phyloP scores from a whole-genome alignment of 768 basidiomycete genomes.

The Austroboletus eburneus region DNA sequence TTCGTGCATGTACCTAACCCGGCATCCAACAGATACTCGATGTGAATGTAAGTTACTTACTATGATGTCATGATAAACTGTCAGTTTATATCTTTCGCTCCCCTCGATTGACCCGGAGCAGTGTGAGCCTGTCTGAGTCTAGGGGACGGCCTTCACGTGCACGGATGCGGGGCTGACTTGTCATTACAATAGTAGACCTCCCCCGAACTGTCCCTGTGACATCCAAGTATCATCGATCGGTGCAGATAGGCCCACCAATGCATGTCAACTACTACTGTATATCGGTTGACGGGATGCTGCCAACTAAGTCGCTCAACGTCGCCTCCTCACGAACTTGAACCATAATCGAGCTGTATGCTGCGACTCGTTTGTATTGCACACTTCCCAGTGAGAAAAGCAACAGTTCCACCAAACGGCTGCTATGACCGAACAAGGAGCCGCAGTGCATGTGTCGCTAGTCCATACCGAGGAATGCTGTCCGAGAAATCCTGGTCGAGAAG shows the following conservation, averaged over 20 bases:
- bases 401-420: slow-evolving; percentile 5
- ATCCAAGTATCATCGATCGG: slow-evolving; percentile 2
- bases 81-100: no score
- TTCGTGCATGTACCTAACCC: no score
- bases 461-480: background rate
- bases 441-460: background rate
- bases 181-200: no score
- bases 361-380: slow-evolving; percentile 6
- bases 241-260: no score
- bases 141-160: slow-evolving; percentile 7
- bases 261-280: background rate
- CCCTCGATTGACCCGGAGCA: no score
- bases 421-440: slow-evolving; percentile 1
- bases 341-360: slow-evolving; percentile 5
- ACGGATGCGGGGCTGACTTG: background rate
- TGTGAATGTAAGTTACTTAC: no score
- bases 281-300: background rate
- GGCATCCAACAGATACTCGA: no score
- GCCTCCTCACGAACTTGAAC: slow-evolving; percentile 2
- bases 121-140: slow-evolving; percentile 24
- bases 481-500: slow-evolving; percentile 1
- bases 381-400: background rate
- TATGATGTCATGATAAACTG: no score
- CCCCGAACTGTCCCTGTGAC: no score
- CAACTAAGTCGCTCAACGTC: background rate